Conservation (phyloP, 2,329 filamentous ascomycete genomes). For the Colletotrichum sp. region DNA sequence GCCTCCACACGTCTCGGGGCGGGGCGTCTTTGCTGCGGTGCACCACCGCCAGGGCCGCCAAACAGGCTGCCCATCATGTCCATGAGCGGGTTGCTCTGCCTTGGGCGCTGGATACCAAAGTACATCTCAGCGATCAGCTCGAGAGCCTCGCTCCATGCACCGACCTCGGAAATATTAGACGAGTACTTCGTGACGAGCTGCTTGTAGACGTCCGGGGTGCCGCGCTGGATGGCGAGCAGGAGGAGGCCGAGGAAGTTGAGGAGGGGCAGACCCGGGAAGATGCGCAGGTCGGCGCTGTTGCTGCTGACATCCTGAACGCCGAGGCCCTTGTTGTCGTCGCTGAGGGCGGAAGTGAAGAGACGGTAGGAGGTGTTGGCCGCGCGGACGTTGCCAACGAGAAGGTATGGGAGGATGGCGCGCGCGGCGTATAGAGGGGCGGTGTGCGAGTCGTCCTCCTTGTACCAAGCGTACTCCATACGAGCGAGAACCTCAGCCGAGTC, state of each 20-base stretch:
- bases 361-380: conserved; percentile 85
- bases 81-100: conserved; percentile 89
- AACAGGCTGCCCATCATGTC: conserved; percentile 99
- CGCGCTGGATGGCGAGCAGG: conserved; percentile 82
- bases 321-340: conserved; percentile 56
- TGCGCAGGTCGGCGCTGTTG: conserved; percentile 72
- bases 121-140: conserved; percentile 95
- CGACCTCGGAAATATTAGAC: conserved; percentile 76
- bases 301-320: conserved; percentile 82
- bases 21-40: conserved; percentile 42
- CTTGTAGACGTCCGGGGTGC: conserved; percentile 77
- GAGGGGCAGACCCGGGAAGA: conserved; percentile 91
- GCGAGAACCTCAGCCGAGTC: conserved; percentile 84
- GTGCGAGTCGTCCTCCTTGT: conserved; percentile 85
- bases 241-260: conserved; percentile 92
- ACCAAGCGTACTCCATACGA: conserved; percentile 92
- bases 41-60: conserved; percentile 69
- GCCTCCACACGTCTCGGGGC: conserved; percentile 49
- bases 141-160: conserved; percentile 80
- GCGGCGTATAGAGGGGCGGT: conserved; percentile 86
- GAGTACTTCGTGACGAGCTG: conserved; percentile 85
- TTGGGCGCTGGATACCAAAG: conserved; percentile 87
- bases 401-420: conserved; percentile 87
- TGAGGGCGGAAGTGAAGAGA: conserved; percentile 52
- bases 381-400: conserved; percentile 87